These are phyloP conservation scores for Leishmania lainsoni DNA, from an alignment of 208 protist genomes.

Conservation along the genomic window DNA sequence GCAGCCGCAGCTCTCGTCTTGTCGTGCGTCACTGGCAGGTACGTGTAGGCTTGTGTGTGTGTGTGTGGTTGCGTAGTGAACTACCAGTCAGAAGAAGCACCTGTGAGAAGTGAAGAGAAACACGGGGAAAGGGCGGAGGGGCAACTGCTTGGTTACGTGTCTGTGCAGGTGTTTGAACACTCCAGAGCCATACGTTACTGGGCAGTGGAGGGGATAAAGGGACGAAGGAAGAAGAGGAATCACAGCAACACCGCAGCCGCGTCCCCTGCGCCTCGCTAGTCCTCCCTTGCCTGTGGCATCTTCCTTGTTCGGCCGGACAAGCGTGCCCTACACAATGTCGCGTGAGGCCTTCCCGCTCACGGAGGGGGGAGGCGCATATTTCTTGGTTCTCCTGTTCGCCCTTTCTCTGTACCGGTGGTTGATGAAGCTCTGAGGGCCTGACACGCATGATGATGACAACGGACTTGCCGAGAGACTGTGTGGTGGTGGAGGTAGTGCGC, in stretches of 20 bases:
- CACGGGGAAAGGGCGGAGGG: background rate
- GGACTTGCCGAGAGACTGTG: background rate
- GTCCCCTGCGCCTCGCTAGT: background rate
- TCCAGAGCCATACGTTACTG: background rate
- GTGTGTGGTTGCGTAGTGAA: background rate
- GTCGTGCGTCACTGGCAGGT: background rate
- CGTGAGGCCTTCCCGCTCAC: background rate
- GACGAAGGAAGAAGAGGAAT: background rate
- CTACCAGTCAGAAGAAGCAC: background rate
- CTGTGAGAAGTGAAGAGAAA: background rate
- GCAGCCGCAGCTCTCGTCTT: background rate
- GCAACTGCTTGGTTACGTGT: background rate
- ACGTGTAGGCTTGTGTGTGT: background rate
- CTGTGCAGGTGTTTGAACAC: background rate
- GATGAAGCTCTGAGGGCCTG: background rate
- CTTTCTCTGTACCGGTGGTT: background rate
- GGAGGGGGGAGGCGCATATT: background rate
- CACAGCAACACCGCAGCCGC: too few relatives aligned
- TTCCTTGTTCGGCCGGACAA: background rate
- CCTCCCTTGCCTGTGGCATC: background rate
- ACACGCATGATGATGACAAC: background rate
- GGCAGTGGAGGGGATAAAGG: background rate
- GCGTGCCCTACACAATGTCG: background rate
- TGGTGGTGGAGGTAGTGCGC: background rate
- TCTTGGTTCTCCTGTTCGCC: too few relatives aligned